Evolutionary conservation across 805 yeast genomes (phyloP).

Genomic region (Phaffomyces thermotolerans): DNA sequence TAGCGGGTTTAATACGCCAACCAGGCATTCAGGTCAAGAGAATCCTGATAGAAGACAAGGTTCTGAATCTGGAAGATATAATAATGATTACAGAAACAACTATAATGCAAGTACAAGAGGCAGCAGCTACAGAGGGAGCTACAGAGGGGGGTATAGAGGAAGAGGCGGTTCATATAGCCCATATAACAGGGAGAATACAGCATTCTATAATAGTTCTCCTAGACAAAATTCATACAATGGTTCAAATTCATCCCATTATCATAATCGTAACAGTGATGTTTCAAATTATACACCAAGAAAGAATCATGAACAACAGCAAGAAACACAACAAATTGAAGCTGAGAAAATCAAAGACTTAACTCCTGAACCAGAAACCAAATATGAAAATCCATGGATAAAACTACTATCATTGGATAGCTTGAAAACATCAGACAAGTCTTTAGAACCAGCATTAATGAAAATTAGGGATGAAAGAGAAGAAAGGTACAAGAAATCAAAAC

Average conservation of each 20-base stretch:
- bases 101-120: not conserved
- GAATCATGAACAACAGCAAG: too few species aligned
- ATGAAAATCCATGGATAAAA: constrained; percentile 13
- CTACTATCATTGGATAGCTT: constrained; percentile 6
- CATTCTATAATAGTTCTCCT: not conserved
- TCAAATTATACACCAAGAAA: not conserved
- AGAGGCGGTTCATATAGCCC: constrained; percentile 1
- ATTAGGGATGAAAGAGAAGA: constrained; percentile 9
- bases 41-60: not conserved
- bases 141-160: constrained; percentile 6
- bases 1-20: not conserved
- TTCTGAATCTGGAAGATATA: not conserved
- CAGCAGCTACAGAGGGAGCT: constrained; percentile 1
- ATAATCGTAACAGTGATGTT: not conserved
- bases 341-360: not conserved
- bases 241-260: not conserved
- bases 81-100: not conserved
- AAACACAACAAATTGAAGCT: not conserved
- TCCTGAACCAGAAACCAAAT: not conserved
- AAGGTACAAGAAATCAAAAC: constrained; percentile 16
- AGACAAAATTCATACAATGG: not conserved
- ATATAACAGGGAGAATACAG: not conserved
- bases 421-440: not conserved
- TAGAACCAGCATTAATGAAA: constrained; percentile 4
- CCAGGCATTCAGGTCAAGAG: not conserved